Base-by-base conservation (phyloP, 2,329 filamentous ascomycete species). In the Myotisia sp. region DNA sequence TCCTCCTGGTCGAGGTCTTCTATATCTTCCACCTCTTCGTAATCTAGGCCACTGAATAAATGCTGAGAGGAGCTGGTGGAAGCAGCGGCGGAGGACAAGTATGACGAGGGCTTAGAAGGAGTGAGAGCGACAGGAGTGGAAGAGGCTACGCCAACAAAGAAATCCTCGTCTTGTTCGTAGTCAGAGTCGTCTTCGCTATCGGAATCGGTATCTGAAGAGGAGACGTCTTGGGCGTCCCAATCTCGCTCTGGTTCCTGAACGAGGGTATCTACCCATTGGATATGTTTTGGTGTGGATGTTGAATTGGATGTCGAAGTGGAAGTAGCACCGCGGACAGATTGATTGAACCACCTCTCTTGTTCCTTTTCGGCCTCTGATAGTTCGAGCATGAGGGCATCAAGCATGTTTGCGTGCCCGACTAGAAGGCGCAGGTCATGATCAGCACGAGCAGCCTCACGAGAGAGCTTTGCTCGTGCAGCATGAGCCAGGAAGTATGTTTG, bases 401-500 rank as follows among this genome's bases (percentile, higher is more conserved):
- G 82, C 30, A 95, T 79, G 71, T 95, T 98, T 67, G 90, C 90
- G 63, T 98, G 90, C 52, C 87, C 90, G 50, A 98, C 90, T 41
- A 98, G 79, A 29, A 92, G 75, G 55, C 87, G 78, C 44, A 98
- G 81, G 68, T 95, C 77, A 71, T 95, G 90, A 57, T 95, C 87
- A 50, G 83, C 69, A 52, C 79, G 79, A 60, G 77, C 75, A 66
- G 90, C 90, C 67, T 95, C 87, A 44, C 71, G 74, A 46, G 85
- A 85, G 54, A 98, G 85, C 84, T 98, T 98, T 50, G 78, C 79
- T 59, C 90, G 77, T 56, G 90, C 90, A 63, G 86, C 87, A 70
- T 93, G 86, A 57, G 90, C 90, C 51, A 95, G 79, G 68, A 84
- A 93, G 79, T 95, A 98, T 42, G 87, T 95, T 65, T 94, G 85